Base-by-base conservation (phyloP, 352 stramenopile species). In the Pythium aquatile region DNA sequence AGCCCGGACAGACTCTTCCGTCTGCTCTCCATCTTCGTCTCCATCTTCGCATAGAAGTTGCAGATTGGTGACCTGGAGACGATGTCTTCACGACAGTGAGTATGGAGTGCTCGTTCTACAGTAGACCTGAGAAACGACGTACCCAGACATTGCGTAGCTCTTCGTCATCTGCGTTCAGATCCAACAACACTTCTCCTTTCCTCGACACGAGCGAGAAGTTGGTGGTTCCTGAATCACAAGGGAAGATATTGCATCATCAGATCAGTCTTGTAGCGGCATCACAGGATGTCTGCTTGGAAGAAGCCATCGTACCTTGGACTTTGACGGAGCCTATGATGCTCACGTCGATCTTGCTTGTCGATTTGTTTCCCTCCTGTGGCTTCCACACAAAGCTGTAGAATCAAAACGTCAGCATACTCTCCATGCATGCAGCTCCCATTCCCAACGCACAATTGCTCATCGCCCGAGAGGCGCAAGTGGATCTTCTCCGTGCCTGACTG, bases 1-100 rank as follows among this genome's bases (percentile, higher is more conserved):
- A 4, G 72, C 76, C 53, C 80, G 70, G 14, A 64, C 49, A 32
- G 32, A 51, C 55, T 70, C 69, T 47, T 75, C 58, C 28, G 70
- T 72, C 24, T 71, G 68, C 30, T 77, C 74, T 20, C 72, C 73
- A n/a, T 56, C 62, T 13, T 61, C 55, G 26, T 61, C 69, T 58
- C 65, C 80, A 51, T 87, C 81, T 65, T 94, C 83, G 40, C 76
- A 89, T 20, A 94, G 58, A n/a, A 91, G 63, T 65, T 92, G 85
- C 55, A 94, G 63, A 69, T 79, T 79, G 14, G 79, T 90, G 24
- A 87, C 77, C 80, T 89, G 42, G 1, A 28, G 30, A 30, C 11
- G 8, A 42, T 32, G 26, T 52, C 24, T 47, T 54, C 29, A 16
- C 10, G 29, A 54, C 51, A n/a, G 56, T 53, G 35, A n/a, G 44